A percentile compares a stretch with the other conserved stretches of the same genome.
These are phyloP conservation scores for Fagopyrum homotropicum DNA, from an alignment of 148 eudicot genomes.

Conservation along the genomic window DNA sequence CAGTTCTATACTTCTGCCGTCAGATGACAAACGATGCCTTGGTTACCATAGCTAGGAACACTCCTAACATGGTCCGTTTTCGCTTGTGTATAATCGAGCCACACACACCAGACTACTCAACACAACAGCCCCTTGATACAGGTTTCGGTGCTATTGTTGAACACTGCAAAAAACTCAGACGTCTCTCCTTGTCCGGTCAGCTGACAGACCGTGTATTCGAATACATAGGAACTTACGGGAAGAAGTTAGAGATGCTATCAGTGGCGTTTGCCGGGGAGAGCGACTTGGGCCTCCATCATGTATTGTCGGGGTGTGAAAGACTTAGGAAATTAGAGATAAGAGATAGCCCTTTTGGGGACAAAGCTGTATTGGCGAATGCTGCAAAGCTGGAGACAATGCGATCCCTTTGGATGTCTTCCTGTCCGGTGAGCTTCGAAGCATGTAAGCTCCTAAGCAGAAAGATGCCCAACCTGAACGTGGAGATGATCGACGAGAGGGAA, in stretches of 20 bases:
- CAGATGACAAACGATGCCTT: constrained; percentile 61
- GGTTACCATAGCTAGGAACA: constrained; percentile 36
- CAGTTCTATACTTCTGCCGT: constrained; percentile 61
- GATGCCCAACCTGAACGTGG: too few species aligned
- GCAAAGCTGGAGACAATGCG: too few species aligned
- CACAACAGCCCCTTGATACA: constrained; percentile 45
- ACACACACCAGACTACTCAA: constrained; percentile 42
- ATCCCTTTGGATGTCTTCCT: too few species aligned
- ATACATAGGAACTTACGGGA: constrained; percentile 78
- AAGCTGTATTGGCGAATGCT: too few species aligned
- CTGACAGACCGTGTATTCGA: constrained; percentile 52
- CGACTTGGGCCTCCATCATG: too few species aligned
- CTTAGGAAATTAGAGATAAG: too few species aligned
- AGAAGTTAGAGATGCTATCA: constrained; percentile 87
- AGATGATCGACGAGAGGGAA: background rate
- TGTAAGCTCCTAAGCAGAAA: too few species aligned
- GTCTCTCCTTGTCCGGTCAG: constrained; percentile 60
- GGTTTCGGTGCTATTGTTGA: constrained; percentile 67
- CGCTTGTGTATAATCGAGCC: constrained; percentile 64
- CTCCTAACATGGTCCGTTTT: constrained; percentile 45
- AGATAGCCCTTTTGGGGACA: too few species aligned
- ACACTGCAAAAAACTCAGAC: constrained; percentile 36
- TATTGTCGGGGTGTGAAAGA: too few species aligned
- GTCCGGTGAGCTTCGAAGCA: too few species aligned
- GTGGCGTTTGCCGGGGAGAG: constrained; percentile 61